Percentiles rank a stretch among this genome's conserved stretches.
Evolutionary conservation across 2,329 filamentous ascomycete genomes (phyloP).

Genomic region (Zymoseptoria crescenta): DNA sequence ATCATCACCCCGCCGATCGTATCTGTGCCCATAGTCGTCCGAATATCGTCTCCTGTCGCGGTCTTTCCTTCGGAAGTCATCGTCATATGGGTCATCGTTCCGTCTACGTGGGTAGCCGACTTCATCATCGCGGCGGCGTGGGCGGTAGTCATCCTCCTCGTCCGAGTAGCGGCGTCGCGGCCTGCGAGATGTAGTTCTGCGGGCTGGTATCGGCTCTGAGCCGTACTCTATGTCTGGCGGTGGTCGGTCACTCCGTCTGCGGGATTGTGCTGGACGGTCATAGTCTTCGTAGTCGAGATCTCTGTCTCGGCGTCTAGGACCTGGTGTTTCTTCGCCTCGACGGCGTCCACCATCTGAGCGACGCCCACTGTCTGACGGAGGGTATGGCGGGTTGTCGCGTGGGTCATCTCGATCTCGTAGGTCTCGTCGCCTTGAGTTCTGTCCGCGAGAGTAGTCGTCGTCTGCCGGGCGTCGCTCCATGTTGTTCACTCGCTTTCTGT

Average conservation of each 20-base stretch:
- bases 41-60: constrained; percentile 16
- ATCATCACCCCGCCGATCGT: constrained; percentile 16
- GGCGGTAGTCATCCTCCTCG: constrained; percentile 14
- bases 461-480: constrained; percentile 11
- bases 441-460: constrained; percentile 8
- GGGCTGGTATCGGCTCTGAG: constrained; percentile 22
- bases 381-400: constrained; percentile 6
- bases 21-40: constrained; percentile 17
- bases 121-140: constrained; percentile 15
- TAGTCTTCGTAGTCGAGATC: constrained; percentile 20
- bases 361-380: constrained; percentile 11
- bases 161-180: constrained; percentile 18
- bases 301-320: constrained; percentile 8
- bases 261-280: constrained; percentile 17
- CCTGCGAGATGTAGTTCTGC: constrained; percentile 18
- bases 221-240: constrained; percentile 22
- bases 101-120: constrained; percentile 17
- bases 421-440: not conserved
- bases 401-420: constrained; percentile 7
- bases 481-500: constrained; percentile 11
- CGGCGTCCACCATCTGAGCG: constrained; percentile 1
- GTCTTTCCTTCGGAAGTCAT: constrained; percentile 9
- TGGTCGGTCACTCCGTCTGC: constrained; percentile 16
- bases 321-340: constrained; percentile 9
- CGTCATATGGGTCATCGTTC: constrained; percentile 18